phyloP scores from a whole-genome alignment of 768 basidiomycete species.

The Leccinum ochraceum region DNA sequence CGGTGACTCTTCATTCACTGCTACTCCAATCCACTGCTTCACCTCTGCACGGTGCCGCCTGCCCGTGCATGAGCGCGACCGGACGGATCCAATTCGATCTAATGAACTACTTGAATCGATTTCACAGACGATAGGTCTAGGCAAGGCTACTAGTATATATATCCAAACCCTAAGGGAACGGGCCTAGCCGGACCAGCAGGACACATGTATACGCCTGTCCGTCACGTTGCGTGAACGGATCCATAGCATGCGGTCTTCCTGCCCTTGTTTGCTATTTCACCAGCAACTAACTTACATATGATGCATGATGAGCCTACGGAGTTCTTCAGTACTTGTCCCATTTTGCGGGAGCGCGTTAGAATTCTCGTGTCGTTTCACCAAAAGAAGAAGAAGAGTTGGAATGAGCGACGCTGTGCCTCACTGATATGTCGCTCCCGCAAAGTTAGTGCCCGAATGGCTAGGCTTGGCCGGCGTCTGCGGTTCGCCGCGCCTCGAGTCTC shows the following conservation, averaged over 20 bases:
- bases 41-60: background rate
- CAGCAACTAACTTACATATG: background rate
- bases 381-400: background rate
- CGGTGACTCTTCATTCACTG: background rate
- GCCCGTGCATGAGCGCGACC: slow-evolving; percentile 10
- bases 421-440: background rate
- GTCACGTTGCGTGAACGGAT: background rate
- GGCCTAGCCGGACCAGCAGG: background rate
- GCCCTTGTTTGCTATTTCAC: background rate
- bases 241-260: too few species aligned
- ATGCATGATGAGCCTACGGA: background rate
- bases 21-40: background rate
- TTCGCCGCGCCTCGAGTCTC: slow-evolving; percentile 7
- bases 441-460: background rate
- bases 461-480: background rate
- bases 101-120: background rate
- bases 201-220: too few species aligned
- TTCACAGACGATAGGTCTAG: background rate
- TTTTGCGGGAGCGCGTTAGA: background rate
- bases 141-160: background rate
- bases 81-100: slow-evolving; percentile 17
- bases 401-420: background rate
- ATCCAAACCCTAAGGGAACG: background rate
- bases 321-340: too few species aligned
- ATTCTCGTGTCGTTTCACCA: background rate